phyloP scores from a whole-genome alignment of 2,329 filamentous ascomycete genomes.

The Monilinia aucupariae region DNA sequence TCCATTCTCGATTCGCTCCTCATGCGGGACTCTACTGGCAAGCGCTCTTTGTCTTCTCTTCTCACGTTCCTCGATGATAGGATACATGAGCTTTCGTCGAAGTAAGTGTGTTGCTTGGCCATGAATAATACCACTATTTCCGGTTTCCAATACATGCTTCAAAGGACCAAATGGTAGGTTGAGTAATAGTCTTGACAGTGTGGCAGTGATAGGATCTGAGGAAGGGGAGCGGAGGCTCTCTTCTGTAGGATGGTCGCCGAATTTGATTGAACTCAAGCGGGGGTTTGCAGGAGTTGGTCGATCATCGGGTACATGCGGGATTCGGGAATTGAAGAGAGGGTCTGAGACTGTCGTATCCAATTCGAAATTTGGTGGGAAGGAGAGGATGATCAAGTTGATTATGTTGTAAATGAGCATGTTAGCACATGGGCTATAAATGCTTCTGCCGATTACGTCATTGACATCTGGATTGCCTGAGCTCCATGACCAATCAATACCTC shows the following conservation, averaged over 20 bases:
- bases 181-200: conserved; percentile 61
- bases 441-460: conserved; percentile 32
- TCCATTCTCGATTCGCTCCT: conserved; percentile 28
- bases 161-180: conserved; percentile 65
- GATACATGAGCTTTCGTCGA: conserved; percentile 45
- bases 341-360: conserved; percentile 48
- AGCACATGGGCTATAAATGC: conserved; percentile 51
- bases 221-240: conserved; percentile 34
- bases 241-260: conserved; percentile 54
- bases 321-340: conserved; percentile 43
- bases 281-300: conserved; percentile 39
- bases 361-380: conserved; percentile 55
- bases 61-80: conserved; percentile 54
- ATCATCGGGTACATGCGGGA: conserved; percentile 37
- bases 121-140: conserved; percentile 46
- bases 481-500: conserved; percentile 39
- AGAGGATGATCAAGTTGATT: conserved; percentile 54
- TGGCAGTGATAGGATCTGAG: conserved; percentile 35
- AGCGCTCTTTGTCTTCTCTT: conserved; percentile 40
- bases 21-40: conserved; percentile 27
- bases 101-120: conserved; percentile 45
- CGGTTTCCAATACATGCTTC: conserved; percentile 59
- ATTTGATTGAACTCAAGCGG: conserved; percentile 60
- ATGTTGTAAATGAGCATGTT: conserved; percentile 50
- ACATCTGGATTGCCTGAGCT: conserved; percentile 31